Percentiles rank a stretch among this genome's conserved stretches.
Evolutionary conservation across 257 asterid species (phyloP).

Genomic region (Thymus quinquecostatus): DNA sequence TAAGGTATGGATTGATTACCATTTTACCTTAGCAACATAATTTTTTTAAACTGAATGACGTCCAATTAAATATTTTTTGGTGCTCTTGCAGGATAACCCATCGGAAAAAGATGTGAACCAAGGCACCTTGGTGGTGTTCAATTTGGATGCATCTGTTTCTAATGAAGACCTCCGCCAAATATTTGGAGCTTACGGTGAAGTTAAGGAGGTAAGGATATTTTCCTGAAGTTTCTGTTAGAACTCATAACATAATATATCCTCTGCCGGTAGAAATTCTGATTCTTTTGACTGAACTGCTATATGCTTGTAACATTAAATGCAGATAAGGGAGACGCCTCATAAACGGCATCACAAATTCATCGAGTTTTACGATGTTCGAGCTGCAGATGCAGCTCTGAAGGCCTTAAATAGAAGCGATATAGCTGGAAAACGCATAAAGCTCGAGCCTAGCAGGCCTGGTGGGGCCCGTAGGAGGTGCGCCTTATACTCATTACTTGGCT

Average conservation of each 20-base stretch:
- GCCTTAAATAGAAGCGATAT: constrained; percentile 92
- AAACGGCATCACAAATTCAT: constrained; percentile 95
- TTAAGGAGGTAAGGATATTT: constrained; percentile 73
- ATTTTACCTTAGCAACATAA: constrained; percentile 1
- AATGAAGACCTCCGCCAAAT: constrained; percentile 87
- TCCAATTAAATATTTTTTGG: constrained; percentile 14
- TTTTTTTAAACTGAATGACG: constrained; percentile 13
- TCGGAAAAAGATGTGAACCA: constrained; percentile 95
- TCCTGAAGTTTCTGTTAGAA: neutral
- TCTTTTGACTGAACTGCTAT: constrained; percentile 21
- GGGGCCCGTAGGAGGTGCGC: constrained; percentile 93
- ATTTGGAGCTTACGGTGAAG: constrained; percentile 95
- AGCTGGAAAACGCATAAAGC: constrained; percentile 98
- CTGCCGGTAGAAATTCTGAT: neutral
- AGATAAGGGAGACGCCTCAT: constrained; percentile 97
- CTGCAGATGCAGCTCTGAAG: constrained; percentile 96
- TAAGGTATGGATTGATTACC: constrained; percentile 46
- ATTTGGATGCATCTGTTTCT: constrained; percentile 93
- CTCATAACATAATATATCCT: constrained; percentile 14
- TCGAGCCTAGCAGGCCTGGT: constrained; percentile 99
- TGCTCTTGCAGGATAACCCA: constrained; percentile 73
- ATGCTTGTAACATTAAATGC: constrained; percentile 34
- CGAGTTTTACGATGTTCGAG: constrained; percentile 95
- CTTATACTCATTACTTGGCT: constrained; percentile 8
- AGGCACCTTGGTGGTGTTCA: constrained; percentile 95